Conservation (phyloP, 192 early-diverging fungal species). For the Backusella psychrophila region DNA sequence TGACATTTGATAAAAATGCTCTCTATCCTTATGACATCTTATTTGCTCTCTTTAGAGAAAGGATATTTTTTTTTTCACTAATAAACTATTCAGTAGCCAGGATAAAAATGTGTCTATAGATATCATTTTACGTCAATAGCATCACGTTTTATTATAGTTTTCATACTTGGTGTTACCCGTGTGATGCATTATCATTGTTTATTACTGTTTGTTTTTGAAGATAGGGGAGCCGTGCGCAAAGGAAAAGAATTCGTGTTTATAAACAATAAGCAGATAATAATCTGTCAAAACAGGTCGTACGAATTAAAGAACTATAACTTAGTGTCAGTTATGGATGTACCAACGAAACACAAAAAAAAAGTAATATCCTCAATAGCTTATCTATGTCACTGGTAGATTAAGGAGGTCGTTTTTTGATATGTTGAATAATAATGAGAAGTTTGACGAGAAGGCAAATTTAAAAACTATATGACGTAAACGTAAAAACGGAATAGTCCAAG, state of each 20-base stretch:
- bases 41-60: not conserved
- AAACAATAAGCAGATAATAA: not conserved
- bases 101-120: not conserved
- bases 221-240: not conserved
- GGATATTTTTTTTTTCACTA: not conserved
- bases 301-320: not conserved
- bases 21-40: not conserved
- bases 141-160: not conserved
- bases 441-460: not conserved
- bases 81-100: not conserved
- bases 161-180: not conserved
- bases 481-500: not conserved
- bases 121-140: not conserved
- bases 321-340: not conserved
- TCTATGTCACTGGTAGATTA: not conserved
- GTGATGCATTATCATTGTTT: slow-evolving; percentile 3
- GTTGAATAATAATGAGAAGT: not conserved
- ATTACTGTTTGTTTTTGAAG: not conserved
- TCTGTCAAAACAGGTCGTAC: not conserved
- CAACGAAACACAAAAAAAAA: not conserved
- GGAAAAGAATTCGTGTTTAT: not conserved
- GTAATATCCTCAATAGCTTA: not conserved
- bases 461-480: not conserved
- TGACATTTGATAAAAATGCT: not conserved
- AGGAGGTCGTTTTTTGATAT: not conserved